Percentiles rank a stretch among this genome's conserved stretches.
Evolutionary conservation across 129 eudicot genomes (phyloP).

Genomic region (Arctium lappa): DNA sequence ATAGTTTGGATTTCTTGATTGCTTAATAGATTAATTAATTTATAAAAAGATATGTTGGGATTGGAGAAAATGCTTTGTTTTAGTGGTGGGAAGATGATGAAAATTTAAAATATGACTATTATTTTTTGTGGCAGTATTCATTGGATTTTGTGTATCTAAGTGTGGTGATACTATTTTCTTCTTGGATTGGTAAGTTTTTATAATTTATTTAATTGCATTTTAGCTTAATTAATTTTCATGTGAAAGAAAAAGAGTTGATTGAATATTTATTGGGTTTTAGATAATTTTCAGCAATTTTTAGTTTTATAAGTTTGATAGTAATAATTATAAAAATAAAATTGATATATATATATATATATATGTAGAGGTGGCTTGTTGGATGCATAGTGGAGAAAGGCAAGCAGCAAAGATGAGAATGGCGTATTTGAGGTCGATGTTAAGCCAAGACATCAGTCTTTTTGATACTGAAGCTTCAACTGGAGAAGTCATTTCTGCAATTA

Average conservation of each 20-base stretch:
- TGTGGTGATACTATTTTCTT: conserved; percentile 81
- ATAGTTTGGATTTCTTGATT: neutral
- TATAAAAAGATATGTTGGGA: too few species aligned
- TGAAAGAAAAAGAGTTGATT: too few species aligned
- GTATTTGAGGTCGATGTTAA: conserved; percentile 77
- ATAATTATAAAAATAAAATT: too few species aligned
- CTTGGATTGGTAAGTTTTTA: conserved; percentile 79
- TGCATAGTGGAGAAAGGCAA: conserved; percentile 98
- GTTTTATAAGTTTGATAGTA: too few species aligned
- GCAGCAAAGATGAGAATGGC: conserved; percentile 99
- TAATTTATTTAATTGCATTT: neutral
- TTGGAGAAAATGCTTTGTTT: neutral
- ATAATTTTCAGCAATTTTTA: too few species aligned
- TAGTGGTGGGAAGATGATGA: too few species aligned
- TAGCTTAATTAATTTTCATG: neutral
- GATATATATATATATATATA: neutral
- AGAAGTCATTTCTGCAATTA: conserved; percentile 97
- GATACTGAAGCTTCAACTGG: conserved; percentile 98
- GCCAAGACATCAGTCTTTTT: conserved; percentile 90
- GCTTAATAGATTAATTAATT: neutral
- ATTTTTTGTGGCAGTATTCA: conserved; percentile 72
- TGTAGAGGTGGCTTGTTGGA: conserved; percentile 99
- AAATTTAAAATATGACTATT: neutral
- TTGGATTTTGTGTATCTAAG: conserved; percentile 96
- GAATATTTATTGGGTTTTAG: neutral